Evolutionary conservation across 192 early-diverging fungal species (phyloP).

Genomic region (Diversispora eburnea): DNA sequence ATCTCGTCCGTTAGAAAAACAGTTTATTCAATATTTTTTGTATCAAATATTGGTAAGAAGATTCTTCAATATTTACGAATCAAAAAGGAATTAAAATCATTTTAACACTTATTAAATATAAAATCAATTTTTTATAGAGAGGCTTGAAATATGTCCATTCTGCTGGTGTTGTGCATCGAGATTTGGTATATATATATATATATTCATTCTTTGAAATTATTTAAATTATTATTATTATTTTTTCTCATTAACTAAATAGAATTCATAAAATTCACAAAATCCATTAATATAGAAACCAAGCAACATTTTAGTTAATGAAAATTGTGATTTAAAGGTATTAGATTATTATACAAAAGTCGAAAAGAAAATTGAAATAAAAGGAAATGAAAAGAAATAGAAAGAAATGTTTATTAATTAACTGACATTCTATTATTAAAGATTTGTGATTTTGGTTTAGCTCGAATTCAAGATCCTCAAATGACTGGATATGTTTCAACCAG

Average conservation of each 20-base stretch:
- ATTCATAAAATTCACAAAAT: not conserved
- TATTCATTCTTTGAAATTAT: slow-evolving; percentile 1
- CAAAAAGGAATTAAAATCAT: not conserved
- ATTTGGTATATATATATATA: slow-evolving; percentile 57
- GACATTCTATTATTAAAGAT: slow-evolving; percentile 49
- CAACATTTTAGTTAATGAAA: slow-evolving; percentile 96
- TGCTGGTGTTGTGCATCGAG: slow-evolving; percentile 92
- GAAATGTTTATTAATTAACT: not conserved
- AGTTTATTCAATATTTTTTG: slow-evolving; percentile 96
- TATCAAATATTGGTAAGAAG: slow-evolving; percentile 85
- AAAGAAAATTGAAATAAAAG: no score
- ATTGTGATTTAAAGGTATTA: slow-evolving; percentile 86
- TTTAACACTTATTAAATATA: slow-evolving; percentile 16
- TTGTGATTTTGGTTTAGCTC: slow-evolving; percentile 95
- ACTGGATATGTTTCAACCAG: slow-evolving; percentile 97
- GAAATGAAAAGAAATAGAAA: no score
- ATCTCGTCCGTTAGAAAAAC: slow-evolving; percentile 86
- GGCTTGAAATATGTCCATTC: slow-evolving; percentile 93
- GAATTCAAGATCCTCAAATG: slow-evolving; percentile 94
- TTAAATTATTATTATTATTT: not conserved
- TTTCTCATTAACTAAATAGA: slow-evolving; percentile 2
- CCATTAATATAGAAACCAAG: slow-evolving; percentile 71
- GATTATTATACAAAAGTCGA: no score
- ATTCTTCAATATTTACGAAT: not conserved
- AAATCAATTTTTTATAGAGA: slow-evolving; percentile 44